Evolutionary conservation across 371 early-diverging fungal genomes (phyloP).

Genomic region (Lichtheimia corymbifera): DNA sequence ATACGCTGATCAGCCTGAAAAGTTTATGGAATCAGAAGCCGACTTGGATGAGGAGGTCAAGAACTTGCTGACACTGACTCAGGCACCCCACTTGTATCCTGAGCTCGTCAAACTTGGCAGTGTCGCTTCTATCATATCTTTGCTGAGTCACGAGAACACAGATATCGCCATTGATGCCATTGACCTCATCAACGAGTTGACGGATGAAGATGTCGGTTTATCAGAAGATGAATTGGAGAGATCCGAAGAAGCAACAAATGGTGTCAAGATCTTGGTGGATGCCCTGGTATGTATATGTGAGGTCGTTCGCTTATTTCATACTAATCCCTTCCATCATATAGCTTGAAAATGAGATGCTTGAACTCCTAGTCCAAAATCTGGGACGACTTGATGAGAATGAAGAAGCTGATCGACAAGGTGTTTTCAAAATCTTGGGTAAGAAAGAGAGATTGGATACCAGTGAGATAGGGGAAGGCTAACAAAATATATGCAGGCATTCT

Average conservation of each 20-base stretch:
- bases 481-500: conserved; percentile 56
- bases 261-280: conserved; percentile 70
- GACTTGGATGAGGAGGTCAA: conserved; percentile 91
- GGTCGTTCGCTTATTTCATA: not conserved
- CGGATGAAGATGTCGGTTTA: conserved; percentile 86
- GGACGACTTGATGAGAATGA: conserved; percentile 78
- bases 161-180: conserved; percentile 88
- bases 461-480: not conserved
- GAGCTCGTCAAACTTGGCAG: conserved; percentile 72
- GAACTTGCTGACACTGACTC: conserved; percentile 69
- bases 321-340: conserved; percentile 12
- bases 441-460: not conserved
- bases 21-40: conserved; percentile 93
- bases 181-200: conserved; percentile 84
- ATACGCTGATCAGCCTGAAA: conserved; percentile 75
- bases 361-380: conserved; percentile 79
- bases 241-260: conserved; percentile 64
- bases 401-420: conserved; percentile 82
- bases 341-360: conserved; percentile 73
- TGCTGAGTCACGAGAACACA: conserved; percentile 91
- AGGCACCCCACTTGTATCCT: conserved; percentile 80
- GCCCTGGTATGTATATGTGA: conserved; percentile 71
- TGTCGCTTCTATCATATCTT: conserved; percentile 63
- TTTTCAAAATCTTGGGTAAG: conserved; percentile 77
- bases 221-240: conserved; percentile 60